A percentile compares a stretch with the other conserved stretches of the same genome.
Evolutionary conservation across 371 early-diverging fungal genomes (phyloP).

Genomic region (Mortierella sp.): DNA sequence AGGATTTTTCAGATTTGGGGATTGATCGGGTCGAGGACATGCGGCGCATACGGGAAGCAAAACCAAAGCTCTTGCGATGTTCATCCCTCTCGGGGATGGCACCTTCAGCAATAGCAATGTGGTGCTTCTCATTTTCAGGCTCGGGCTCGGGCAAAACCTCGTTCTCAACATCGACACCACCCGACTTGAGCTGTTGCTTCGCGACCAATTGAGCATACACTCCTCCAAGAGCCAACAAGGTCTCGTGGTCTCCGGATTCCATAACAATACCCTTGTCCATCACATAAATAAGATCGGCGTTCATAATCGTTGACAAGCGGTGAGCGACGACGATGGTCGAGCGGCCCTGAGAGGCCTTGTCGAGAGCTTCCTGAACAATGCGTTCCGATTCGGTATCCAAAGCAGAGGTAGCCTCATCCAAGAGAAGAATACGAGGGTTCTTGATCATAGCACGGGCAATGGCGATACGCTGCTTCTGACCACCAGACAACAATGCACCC

Average conservation of each 20-base stretch:
- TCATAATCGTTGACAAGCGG: conserved; percentile 78
- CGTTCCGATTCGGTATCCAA: conserved; percentile 90
- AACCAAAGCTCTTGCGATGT: conserved; percentile 28
- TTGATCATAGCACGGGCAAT: conserved; percentile 79
- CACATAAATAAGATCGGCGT: conserved; percentile 88
- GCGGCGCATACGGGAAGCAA: conserved; percentile 40
- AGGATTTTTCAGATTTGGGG: conserved; percentile 38
- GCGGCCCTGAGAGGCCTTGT: conserved; percentile 72
- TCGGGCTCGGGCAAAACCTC: conserved; percentile 62
- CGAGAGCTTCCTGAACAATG: conserved; percentile 87
- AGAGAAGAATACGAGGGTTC: conserved; percentile 83
- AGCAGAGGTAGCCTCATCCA: conserved; percentile 98
- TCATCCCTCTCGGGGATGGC: conserved; percentile 18
- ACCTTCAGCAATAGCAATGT: conserved; percentile 34
- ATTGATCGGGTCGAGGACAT: conserved; percentile 48
- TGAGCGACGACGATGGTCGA: conserved; percentile 75
- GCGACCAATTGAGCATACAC: conserved; percentile 60
- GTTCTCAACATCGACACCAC: conserved; percentile 73
- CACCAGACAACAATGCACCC: conserved; percentile 68
- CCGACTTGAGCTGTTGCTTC: conserved; percentile 52
- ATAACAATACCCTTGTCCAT: conserved; percentile 74
- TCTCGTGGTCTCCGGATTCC: conserved; percentile 77
- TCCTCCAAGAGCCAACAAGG: conserved; percentile 63
- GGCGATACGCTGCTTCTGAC: conserved; percentile 74
- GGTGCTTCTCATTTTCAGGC: conserved; percentile 31